Evolutionary conservation across 768 basidiomycete genomes (phyloP).

Genomic region (Leccinum variicolor): DNA sequence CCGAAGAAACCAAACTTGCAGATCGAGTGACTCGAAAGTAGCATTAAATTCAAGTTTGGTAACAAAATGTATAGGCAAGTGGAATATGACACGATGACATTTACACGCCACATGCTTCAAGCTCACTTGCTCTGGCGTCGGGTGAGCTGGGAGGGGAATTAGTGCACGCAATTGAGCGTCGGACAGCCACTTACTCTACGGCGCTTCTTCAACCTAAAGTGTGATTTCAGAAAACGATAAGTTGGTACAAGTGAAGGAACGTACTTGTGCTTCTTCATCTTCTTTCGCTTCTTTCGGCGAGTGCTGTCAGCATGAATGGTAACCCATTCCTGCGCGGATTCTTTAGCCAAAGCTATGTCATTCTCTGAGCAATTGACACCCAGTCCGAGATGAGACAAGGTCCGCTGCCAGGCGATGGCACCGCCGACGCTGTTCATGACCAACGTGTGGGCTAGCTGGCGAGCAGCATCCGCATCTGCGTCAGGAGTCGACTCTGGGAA

Average conservation of each 20-base stretch:
- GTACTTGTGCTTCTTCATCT: conserved; percentile 98
- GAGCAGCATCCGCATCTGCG: conserved; percentile 75
- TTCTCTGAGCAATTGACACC: conserved; percentile 48
- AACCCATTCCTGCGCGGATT: conserved; percentile 58
- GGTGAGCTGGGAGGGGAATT: conserved; percentile 39
- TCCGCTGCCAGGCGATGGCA: conserved; percentile 64
- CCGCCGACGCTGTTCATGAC: conserved; percentile 65
- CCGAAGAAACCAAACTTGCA: neutral
- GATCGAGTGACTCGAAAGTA: neutral
- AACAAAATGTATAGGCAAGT: conserved; percentile 2
- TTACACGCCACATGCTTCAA: neutral
- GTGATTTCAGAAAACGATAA: conserved; percentile 8
- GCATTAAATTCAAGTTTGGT: neutral
- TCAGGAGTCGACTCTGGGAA: conserved; percentile 54
- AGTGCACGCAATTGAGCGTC: neutral
- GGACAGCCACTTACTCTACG: conserved; percentile 60
- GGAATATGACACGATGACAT: neutral
- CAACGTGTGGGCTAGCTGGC: conserved; percentile 72
- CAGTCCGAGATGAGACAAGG: conserved; percentile 63
- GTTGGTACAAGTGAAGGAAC: conserved; percentile 28
- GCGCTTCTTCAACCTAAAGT: conserved; percentile 78
- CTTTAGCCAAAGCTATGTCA: conserved; percentile 48
- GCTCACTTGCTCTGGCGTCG: conserved; percentile 36
- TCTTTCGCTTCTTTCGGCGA: conserved; percentile 83
- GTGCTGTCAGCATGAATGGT: conserved; percentile 74